Base-by-base conservation (phyloP, 192 early-diverging fungal species). In the Entomortierella beljakovae region DNA sequence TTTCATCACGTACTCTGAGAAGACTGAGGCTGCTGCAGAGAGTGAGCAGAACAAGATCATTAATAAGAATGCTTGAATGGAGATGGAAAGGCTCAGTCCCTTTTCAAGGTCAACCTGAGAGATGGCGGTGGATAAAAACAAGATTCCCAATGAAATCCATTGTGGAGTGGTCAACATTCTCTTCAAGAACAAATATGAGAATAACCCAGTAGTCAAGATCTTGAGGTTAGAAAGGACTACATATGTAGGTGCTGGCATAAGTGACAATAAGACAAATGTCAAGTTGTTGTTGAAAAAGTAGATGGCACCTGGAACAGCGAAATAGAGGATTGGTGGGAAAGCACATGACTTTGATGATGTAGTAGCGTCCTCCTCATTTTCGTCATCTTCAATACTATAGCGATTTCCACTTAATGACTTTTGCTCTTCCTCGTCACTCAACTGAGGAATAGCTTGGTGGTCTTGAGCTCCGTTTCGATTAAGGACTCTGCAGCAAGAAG, bases 271-370 rank as follows among this genome's bases (percentile, higher is more conserved):
- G 22, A 82, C 35, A 26, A 82, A 82, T 4, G 72, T 67, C 26
- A 82, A 52, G 48, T 82, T 82, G 54, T 82, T 82, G 70, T 82
- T 82, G 61, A 82, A 67, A 50, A 82, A 82, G 43, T 82, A 82
- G 31, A 70, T 75, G 26, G 73, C 64, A 13, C 72, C 81, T 1
- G 81, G 81, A 20, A 82, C 73, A 7, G 72, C 68, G 35, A 82
- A 82, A 15, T 76, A 32, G 31, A 82, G 61, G 29, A 77, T 64
- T 4, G 74, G 54, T 7, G 74, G 74, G 26, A 69, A 37, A 7
- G 29, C 50, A 51, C 61, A 77, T 1, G 63, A 50, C 9, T 40
- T n/a, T 6, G 60, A 51, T 29, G 54, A 35, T 37, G 51, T 1
- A 0, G 56, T 20, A 1, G 61, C 35, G 34, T 57, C 38, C 20